phyloP scores from a whole-genome alignment of 805 yeast genomes.

The Monosporozyma yasuniensis region DNA sequence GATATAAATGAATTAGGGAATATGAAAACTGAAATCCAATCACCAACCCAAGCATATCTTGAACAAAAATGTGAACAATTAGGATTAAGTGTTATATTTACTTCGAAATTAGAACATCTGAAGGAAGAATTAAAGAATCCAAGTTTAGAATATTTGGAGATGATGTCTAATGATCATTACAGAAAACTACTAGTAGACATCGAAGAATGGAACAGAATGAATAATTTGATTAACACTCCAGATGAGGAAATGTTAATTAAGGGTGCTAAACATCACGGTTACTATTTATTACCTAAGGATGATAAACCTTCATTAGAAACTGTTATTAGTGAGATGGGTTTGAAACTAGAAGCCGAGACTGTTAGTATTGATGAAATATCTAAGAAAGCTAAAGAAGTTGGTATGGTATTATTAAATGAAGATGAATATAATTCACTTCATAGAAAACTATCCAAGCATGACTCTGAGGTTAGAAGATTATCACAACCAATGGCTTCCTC shows the following conservation, averaged over 20 bases:
- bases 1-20: not conserved
- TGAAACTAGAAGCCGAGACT: not conserved
- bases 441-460: not conserved
- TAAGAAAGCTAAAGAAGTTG: conserved; percentile 19
- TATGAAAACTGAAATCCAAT: not conserved
- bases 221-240: conserved; percentile 4
- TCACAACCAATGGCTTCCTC: not conserved
- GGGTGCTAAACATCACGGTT: conserved; percentile 11
- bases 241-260: conserved; percentile 18
- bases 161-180: not conserved
- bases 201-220: conserved; percentile 3
- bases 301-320: not conserved
- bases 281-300: not conserved
- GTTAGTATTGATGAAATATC: conserved; percentile 2
- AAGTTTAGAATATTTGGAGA: conserved; percentile 4
- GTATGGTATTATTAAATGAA: conserved; percentile 15
- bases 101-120: not conserved
- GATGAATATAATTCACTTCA: conserved; percentile 16
- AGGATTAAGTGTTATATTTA: conserved; percentile 5
- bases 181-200: conserved; percentile 13
- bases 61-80: conserved; percentile 3
- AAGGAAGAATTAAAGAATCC: conserved; percentile 3
- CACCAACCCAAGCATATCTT: conserved; percentile 14
- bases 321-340: not conserved
- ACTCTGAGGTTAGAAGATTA: not conserved